These are phyloP conservation scores for Heterococcus sp. DNA, from an alignment of 108 stramenopile genomes.

Conservation along the genomic window DNA sequence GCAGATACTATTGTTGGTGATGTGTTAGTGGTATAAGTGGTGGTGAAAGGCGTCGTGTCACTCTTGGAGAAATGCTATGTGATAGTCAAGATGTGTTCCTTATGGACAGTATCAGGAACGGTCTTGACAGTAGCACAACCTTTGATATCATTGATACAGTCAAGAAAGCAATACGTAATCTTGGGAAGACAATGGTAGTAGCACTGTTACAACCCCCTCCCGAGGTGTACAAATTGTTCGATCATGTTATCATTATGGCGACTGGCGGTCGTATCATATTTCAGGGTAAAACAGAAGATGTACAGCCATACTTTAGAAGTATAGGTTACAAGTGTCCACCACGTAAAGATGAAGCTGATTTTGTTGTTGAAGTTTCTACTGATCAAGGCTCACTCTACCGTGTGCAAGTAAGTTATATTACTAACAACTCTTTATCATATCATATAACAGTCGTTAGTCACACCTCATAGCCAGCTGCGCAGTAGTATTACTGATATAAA, in stretches of 20 bases:
- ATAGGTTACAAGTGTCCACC: no score
- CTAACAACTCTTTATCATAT: no score
- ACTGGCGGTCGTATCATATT: slow-evolving; percentile 71
- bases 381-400: no score
- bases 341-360: no score
- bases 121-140: slow-evolving; percentile 75
- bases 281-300: no score
- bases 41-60: background rate
- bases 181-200: slow-evolving; percentile 55
- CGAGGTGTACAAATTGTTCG: slow-evolving; percentile 86
- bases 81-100: slow-evolving; percentile 45
- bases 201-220: slow-evolving; percentile 82
- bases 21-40: background rate
- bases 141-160: slow-evolving; percentile 69
- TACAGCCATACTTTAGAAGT: no score
- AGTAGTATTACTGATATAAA: no score
- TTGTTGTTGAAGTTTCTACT: no score
- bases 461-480: no score
- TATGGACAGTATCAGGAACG: slow-evolving; percentile 70
- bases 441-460: no score
- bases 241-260: slow-evolving; percentile 75
- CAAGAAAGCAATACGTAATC: slow-evolving; percentile 49
- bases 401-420: no score
- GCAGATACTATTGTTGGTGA: slow-evolving; percentile 56
- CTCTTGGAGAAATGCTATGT: slow-evolving; percentile 70